Base-by-base conservation (phyloP, 2,329 filamentous ascomycete species). In the Talaromyces sp. region DNA sequence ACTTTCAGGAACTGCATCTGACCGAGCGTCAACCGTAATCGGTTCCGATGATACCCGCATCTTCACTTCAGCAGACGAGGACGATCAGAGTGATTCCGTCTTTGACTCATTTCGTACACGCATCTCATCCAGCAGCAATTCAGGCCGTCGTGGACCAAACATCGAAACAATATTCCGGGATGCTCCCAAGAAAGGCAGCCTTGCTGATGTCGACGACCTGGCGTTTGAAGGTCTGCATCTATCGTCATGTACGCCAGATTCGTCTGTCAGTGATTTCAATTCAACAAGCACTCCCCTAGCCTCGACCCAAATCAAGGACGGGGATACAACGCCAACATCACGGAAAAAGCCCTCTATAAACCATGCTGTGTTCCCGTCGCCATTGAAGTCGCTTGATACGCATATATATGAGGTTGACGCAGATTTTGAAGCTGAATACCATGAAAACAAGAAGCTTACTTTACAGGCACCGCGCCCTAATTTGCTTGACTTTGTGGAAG, bases 131-230 rank as follows among this genome's bases (percentile, higher is more conserved):
- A 82, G 79, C 58, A 77, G 75, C 67, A 81, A 79, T 59, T 81
- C 81, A 27, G 81, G 79, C 48, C 74, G 79, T 62, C 78, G 82
- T 66, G 81, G 83, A 50, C 80, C 83, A 62, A 81, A 81, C 54
- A 85, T 88, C 61, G 83, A 87, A 66, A 85, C 82, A 11, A 85
- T 88, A 66, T 87, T 88, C 69, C 83, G 86, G 69, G 82, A 84
- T 67, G 80, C 78, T 56, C 77, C 76, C 61, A 73, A 70, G 53
- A 77, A 78, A 63, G 68, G 74, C 62, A 79, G 75, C 65, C 66
- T 79, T 56, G 71, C 76, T 57, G 74, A 75, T 59, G 71, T 83
- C 52, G 75, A 78, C 61, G 79, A 83, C 64, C 72, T 83, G 19
- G 72, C 82, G 9, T 78, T 77, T 31, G 75, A 78, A 57, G 78